Conservation (phyloP, 805 yeast genomes). For the Ogataea angusta region DNA sequence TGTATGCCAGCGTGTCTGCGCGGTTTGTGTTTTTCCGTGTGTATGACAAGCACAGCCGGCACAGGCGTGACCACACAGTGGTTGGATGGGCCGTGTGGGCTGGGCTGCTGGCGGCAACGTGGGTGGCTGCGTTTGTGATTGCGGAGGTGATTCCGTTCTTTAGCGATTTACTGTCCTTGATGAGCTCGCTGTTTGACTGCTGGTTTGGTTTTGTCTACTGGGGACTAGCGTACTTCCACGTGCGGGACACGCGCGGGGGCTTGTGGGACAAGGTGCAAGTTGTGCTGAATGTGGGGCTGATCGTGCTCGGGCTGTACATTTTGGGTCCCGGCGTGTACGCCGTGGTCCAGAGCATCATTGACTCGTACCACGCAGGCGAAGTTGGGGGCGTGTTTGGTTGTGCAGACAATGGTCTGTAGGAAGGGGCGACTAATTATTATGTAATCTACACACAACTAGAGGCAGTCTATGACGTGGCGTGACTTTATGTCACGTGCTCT, state of each 20-base stretch:
- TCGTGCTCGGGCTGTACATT: constrained; percentile 48
- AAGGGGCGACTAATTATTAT: too few relatives aligned
- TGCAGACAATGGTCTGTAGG: constrained; percentile 37
- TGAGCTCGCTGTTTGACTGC: constrained; percentile 62
- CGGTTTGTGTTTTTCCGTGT: constrained; percentile 48
- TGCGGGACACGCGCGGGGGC: constrained; percentile 29
- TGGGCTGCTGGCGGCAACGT: constrained; percentile 39
- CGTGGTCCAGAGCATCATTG: constrained; percentile 51
- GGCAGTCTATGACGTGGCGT: too few relatives aligned
- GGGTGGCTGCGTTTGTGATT: constrained; percentile 54
- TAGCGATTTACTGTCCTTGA: constrained; percentile 51
- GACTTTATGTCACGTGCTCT: too few relatives aligned
- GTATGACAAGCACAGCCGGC: constrained; percentile 40
- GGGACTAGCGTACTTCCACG: constrained; percentile 54
- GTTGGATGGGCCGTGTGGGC: constrained; percentile 55
- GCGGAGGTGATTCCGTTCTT: constrained; percentile 67
- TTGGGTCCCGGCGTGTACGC: constrained; percentile 61
- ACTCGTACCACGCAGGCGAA: constrained; percentile 44
- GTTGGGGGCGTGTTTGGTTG: constrained; percentile 55
- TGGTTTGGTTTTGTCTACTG: constrained; percentile 66
- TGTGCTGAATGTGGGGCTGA: constrained; percentile 31
- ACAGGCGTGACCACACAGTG: constrained; percentile 45
- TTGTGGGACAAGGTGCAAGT: not conserved
- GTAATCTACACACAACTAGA: too few relatives aligned
- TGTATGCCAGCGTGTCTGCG: constrained; percentile 53